These are phyloP conservation scores for Saksenaea oblongispora DNA, from an alignment of 371 early-diverging fungal genomes.

Conservation along the genomic window DNA sequence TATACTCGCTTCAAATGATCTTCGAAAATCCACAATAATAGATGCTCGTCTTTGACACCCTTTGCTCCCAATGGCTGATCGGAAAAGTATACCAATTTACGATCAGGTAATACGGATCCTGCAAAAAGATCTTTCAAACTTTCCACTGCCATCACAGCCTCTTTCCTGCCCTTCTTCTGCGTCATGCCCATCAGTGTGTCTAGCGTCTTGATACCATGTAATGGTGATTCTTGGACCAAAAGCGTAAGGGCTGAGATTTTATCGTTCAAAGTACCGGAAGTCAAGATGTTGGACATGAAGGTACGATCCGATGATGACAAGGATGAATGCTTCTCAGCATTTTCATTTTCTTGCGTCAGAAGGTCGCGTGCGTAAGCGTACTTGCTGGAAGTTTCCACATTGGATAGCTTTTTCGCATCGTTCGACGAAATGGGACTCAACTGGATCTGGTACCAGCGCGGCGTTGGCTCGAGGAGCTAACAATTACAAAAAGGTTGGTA, in stretches of 20 bases:
- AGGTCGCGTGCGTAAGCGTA: conserved; percentile 63
- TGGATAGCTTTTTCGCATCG: conserved; percentile 28
- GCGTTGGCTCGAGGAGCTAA: conserved; percentile 49
- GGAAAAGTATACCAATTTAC: conserved; percentile 88
- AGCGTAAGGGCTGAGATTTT: conserved; percentile 92
- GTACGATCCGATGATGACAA: conserved; percentile 77
- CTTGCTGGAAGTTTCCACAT: conserved; percentile 47
- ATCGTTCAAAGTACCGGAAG: conserved; percentile 91
- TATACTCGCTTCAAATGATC: conserved; percentile 89
- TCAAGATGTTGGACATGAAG: conserved; percentile 85
- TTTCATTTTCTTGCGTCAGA: conserved; percentile 67
- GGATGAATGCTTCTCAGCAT: conserved; percentile 59
- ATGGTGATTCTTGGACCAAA: conserved; percentile 88
- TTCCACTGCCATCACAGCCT: conserved; percentile 82
- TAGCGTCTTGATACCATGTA: conserved; percentile 80
- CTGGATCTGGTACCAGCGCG: conserved; percentile 53
- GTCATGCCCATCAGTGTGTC: conserved; percentile 86
- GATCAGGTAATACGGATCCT: conserved; percentile 73
- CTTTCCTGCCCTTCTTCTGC: conserved; percentile 86
- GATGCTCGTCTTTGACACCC: conserved; percentile 67
- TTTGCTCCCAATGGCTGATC: conserved; percentile 77
- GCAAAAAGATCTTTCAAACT: conserved; percentile 90
- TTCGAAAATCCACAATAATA: conserved; percentile 91
- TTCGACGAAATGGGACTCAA: conserved; percentile 35
- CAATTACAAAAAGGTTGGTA: neutral